Percentiles rank a stretch among this genome's conserved stretches.
Evolutionary conservation across 176 grass and related monocot species (phyloP).

Genomic region (Hordeum vulgare): MorexV3_pseudomolecules_assembly NC_058520.1:95847946-95848445

Average conservation of each 20-base stretch:
- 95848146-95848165: not conserved
- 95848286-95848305: not conserved
- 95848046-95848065: slow-evolving; percentile 43
- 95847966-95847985: not conserved
- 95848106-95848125: slow-evolving; percentile 27
- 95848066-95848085: slow-evolving; percentile 17
- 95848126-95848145: slow-evolving; percentile 46
- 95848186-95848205: not conserved
- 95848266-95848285: not conserved
- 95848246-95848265: not conserved
- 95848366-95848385: not conserved
- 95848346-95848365: not conserved
- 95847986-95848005: not conserved
- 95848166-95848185: not conserved
- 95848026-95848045: slow-evolving; percentile 56
- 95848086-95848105: slow-evolving; percentile 32
- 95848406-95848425: not conserved
- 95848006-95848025: slow-evolving; percentile 36
- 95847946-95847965: not conserved
- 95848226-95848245: not conserved
- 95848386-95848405: too few species aligned
- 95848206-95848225: not conserved
- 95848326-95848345: not conserved
- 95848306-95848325: not conserved
- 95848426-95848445: not conserved